Evolutionary conservation across 2,329 filamentous ascomycete species (phyloP).

Genomic region (Hypoxylon sp.): DNA sequence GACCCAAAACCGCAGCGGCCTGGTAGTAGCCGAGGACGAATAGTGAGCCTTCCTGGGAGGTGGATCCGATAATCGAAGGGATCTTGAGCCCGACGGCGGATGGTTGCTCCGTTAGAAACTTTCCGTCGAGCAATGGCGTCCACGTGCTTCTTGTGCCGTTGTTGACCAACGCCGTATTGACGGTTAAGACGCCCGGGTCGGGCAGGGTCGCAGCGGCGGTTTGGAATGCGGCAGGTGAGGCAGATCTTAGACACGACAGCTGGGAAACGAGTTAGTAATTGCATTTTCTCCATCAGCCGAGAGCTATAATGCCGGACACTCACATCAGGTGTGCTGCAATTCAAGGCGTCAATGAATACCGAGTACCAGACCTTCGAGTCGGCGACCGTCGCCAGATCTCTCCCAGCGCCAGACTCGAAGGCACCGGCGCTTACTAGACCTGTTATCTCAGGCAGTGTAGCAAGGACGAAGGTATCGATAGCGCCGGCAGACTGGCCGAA

Average conservation of each 20-base stretch:
- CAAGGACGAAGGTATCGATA: slow-evolving; percentile 42
- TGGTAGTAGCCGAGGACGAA: slow-evolving; percentile 43
- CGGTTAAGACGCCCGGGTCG: slow-evolving; percentile 12
- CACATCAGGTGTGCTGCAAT: slow-evolving; percentile 44
- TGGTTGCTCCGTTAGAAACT: slow-evolving; percentile 44
- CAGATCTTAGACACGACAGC: slow-evolving; percentile 38
- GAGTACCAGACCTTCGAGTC: slow-evolving; percentile 38
- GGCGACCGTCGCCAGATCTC: slow-evolving; percentile 38
- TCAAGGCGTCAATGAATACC: slow-evolving; percentile 38
- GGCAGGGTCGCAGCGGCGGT: slow-evolving; percentile 32
- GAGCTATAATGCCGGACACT: not conserved
- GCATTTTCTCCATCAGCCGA: too few relatives aligned
- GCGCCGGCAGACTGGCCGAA: slow-evolving; percentile 49
- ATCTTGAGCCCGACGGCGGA: slow-evolving; percentile 43
- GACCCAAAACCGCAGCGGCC: slow-evolving; percentile 4
- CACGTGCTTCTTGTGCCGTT: slow-evolving; percentile 37
- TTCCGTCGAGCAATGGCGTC: slow-evolving; percentile 45
- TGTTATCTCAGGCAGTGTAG: slow-evolving; percentile 45
- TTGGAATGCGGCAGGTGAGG: slow-evolving; percentile 19
- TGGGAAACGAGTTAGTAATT: slow-evolving; percentile 9
- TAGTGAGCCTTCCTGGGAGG: slow-evolving; percentile 43
- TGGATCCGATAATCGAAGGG: slow-evolving; percentile 47
- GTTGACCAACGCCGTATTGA: slow-evolving; percentile 31
- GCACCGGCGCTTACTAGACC: slow-evolving; percentile 42
- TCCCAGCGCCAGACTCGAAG: slow-evolving; percentile 46